Conservation (phyloP, 345 rosid species). For the Fremontodendron californicum region DNA sequence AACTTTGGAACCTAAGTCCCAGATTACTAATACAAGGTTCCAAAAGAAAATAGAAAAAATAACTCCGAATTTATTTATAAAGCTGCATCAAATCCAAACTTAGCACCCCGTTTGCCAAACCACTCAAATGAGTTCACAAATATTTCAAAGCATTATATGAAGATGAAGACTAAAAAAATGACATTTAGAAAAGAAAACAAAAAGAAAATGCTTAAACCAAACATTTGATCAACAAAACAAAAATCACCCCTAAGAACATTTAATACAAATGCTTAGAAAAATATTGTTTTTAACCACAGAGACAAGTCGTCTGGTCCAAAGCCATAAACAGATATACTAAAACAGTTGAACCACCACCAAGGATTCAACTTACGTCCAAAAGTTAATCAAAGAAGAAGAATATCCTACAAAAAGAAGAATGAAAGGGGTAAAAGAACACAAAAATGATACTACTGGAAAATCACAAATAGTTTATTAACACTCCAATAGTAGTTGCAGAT, state of each 20-base stretch:
- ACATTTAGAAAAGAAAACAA: not conserved
- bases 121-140: not conserved
- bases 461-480: not conserved
- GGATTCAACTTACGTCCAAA: not conserved
- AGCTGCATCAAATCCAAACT: not conserved
- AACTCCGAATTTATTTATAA: not conserved
- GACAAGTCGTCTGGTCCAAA: not conserved
- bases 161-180: not conserved
- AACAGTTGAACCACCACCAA: not conserved
- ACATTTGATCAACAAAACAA: not conserved
- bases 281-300: not conserved
- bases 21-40: not conserved
- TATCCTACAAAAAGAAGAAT: not conserved
- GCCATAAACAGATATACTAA: no score
- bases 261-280: not conserved
- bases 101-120: not conserved
- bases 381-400: not conserved
- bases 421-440: not conserved
- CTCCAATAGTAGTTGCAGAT: not conserved
- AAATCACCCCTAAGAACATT: not conserved
- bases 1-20: not conserved
- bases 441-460: not conserved
- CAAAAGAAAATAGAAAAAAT: not conserved
- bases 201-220: not conserved
- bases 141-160: not conserved